These are phyloP conservation scores for Lagenidium sp. DNA, from an alignment of 352 stramenopile species.

Conservation along the genomic window DNA sequence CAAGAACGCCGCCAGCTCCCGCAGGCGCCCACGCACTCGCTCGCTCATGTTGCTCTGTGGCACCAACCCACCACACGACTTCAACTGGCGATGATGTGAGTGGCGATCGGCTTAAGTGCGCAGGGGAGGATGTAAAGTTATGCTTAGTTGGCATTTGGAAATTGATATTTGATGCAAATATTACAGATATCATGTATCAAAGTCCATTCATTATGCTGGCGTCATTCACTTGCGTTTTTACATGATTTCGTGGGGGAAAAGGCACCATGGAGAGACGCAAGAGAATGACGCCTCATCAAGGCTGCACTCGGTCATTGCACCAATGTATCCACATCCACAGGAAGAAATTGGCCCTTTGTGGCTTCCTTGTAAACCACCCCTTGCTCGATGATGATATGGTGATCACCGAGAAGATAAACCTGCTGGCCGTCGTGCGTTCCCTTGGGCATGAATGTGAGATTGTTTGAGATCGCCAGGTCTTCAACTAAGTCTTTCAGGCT, in stretches of 20 bases:
- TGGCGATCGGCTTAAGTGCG: no score
- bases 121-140: no score
- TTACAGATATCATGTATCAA: no score
- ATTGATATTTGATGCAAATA: no score
- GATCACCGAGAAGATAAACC: slow-evolving; percentile 69
- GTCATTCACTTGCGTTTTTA: no score
- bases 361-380: slow-evolving; percentile 71
- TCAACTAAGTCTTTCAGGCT: slow-evolving; percentile 80
- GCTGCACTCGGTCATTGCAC: no score
- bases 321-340: slow-evolving; percentile 69
- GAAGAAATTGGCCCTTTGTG: slow-evolving; percentile 53
- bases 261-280: no score
- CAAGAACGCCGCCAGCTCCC: slow-evolving; percentile 54
- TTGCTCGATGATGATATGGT: slow-evolving; percentile 81
- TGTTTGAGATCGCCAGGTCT: slow-evolving; percentile 64
- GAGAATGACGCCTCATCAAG: no score
- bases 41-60: slow-evolving; percentile 15
- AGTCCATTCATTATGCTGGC: no score
- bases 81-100: background rate
- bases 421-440: slow-evolving; percentile 68
- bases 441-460: slow-evolving; percentile 80
- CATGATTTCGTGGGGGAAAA: no score
- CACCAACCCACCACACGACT: background rate
- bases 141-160: no score
- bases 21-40: slow-evolving; percentile 38